Evolutionary conservation across 2,329 filamentous ascomycete genomes (phyloP).

Genomic region (Pseudopithomyces chartarum): DNA sequence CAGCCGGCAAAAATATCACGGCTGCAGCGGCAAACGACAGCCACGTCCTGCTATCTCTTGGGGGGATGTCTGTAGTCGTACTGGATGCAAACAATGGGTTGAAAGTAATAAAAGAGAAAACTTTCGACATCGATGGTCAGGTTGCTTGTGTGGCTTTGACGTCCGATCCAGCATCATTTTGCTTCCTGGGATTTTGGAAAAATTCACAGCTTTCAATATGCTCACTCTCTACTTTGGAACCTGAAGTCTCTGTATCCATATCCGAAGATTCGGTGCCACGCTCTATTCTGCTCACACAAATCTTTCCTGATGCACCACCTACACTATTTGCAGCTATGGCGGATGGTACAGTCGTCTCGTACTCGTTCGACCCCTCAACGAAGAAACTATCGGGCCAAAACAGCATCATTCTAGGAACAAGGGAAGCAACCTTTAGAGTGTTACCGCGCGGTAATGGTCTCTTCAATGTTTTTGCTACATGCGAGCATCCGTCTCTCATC

Average conservation of each 20-base stretch:
- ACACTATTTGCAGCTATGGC: slow-evolving; percentile 90
- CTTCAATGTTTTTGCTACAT: slow-evolving; percentile 87
- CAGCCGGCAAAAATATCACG: slow-evolving; percentile 65
- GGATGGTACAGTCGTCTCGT: slow-evolving; percentile 88
- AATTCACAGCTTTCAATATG: slow-evolving; percentile 79
- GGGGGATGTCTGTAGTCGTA: slow-evolving; percentile 73
- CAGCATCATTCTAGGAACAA: slow-evolving; percentile 82
- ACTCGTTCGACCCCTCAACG: slow-evolving; percentile 68
- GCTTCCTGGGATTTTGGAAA: slow-evolving; percentile 86
- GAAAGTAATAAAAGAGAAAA: slow-evolving; percentile 61
- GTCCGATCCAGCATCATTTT: slow-evolving; percentile 65
- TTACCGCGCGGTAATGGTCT: slow-evolving; percentile 70
- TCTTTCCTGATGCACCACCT: slow-evolving; percentile 69
- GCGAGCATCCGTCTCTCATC: slow-evolving; percentile 91
- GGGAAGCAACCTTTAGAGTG: slow-evolving; percentile 79
- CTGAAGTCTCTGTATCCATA: slow-evolving; percentile 61
- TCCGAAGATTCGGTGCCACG: slow-evolving; percentile 78
- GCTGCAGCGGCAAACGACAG: slow-evolving; percentile 75
- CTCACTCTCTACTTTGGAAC: slow-evolving; percentile 67
- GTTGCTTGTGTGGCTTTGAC: slow-evolving; percentile 84
- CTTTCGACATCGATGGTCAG: slow-evolving; percentile 71
- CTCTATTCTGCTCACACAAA: slow-evolving; percentile 77
- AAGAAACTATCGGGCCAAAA: slow-evolving; percentile 73
- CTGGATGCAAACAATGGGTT: slow-evolving; percentile 61
- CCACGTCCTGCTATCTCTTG: slow-evolving; percentile 73